Evolutionary conservation across 345 rosid species (phyloP), one percentile per base, ranked within the genome.

Genomic region (Passiflora organensis): DNA sequence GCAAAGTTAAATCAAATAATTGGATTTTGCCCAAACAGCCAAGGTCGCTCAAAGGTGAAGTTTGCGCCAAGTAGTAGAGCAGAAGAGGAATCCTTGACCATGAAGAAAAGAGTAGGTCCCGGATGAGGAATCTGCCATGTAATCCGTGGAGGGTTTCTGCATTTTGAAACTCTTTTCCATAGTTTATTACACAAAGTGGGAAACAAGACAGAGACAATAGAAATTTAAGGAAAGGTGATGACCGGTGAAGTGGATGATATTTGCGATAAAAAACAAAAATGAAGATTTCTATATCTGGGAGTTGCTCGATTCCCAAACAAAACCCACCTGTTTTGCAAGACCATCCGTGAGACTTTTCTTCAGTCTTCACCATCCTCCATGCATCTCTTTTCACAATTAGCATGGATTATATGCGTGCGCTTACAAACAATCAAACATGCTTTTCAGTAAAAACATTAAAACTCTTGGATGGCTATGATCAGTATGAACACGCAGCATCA

Each of bases 31-130:
- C 2, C 13, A 37, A 2, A 37, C 11, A 37, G 2, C 39, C 6
- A 12, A 36, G 12, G 39, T 41, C 43, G 9, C 43, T 41, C 43
- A 9, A 1, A 12, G 12, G 16, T 23, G 16, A 5, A 48, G 32
- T 10, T 13, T 22, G 24, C n/a, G 47, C 36, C 46, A 49, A 48
- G 23, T 24, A 28, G 34, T 28, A 28, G 34, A 28, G 5, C 3
- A 28, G 34, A 13, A 10, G 58, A 52, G 65, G 70, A 66, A 66
- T 66, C 60, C 32, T 45, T 59, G 70, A 53, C 65, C 54, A 36
- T 2, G 25, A 13, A n/a, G 24, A 13, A 51, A n/a, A 58, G 6
- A 13, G 8, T 2, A 0, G 38, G 42, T 22, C 11, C n/a, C 13
- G 38, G 43, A 1, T 37, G 53, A 38, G 17, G 42, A 47, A 52